Conservation (phyloP, 176 grass and related monocot species). For the Eragrostis curvula region DNA sequence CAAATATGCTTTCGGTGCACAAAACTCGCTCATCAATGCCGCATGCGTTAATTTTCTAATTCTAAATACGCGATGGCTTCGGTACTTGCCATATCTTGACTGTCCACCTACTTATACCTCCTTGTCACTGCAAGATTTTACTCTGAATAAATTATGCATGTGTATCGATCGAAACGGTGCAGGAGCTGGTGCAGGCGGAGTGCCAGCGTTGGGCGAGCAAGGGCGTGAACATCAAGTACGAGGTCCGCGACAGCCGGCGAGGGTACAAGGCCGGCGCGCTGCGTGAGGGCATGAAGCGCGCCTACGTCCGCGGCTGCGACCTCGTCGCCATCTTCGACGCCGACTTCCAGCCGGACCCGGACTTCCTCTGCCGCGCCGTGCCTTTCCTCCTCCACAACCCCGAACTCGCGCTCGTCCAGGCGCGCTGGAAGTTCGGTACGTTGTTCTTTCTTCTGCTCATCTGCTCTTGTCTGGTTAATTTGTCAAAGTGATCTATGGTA, state of each 20-base stretch:
- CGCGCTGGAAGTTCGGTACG: conserved; percentile 81
- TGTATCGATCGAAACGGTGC: background rate
- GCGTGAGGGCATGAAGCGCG: conserved; percentile 82
- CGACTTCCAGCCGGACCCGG: conserved; percentile 89
- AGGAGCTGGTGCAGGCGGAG: conserved; percentile 77
- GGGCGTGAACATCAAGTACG: conserved; percentile 83
- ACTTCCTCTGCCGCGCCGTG: conserved; percentile 69
- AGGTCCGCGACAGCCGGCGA: conserved; percentile 67
- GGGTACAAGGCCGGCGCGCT: conserved; percentile 99
- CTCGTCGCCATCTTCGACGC: conserved; percentile 87
- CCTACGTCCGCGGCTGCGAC: conserved; percentile 76
- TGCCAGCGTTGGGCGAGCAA: conserved; percentile 74
- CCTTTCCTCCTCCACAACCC: conserved; percentile 91
- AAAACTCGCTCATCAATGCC: no score
- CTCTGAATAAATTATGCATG: no score
- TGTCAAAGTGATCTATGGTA: no score
- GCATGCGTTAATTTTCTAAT: no score
- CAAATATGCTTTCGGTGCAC: no score
- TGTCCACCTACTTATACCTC: no score
- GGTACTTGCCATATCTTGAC: background rate
- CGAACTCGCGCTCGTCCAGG: conserved; percentile 78
- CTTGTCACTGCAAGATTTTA: no score
- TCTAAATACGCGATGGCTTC: no score
- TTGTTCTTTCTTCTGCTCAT: no score
- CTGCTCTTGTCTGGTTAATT: no score